These are phyloP conservation scores for Daldinia loculata DNA, from an alignment of 495 filamentous ascomycete genomes.

Conservation along the genomic window DNA sequence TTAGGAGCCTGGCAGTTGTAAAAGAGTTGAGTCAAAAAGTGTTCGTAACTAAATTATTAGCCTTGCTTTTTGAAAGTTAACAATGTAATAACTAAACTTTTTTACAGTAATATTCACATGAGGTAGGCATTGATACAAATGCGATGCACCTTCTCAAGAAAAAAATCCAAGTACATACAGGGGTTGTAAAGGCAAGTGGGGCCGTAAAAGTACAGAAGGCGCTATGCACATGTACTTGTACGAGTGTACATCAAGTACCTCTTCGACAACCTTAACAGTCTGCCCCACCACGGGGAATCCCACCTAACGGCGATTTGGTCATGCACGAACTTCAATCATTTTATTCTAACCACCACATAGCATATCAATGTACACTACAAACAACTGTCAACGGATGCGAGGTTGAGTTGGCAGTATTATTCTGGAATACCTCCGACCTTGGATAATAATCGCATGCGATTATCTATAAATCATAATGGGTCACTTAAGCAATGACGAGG, in stretches of 20 bases:
- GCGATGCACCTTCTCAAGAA: not conserved
- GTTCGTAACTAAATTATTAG: not conserved
- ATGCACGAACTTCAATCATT: slow-evolving; percentile 11
- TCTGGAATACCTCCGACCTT: not conserved
- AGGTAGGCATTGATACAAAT: not conserved
- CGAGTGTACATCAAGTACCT: not conserved
- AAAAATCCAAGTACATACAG: not conserved
- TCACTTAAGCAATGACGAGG: slow-evolving; percentile 79
- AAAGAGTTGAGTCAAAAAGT: not conserved
- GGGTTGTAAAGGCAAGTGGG: not conserved
- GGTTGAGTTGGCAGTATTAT: not conserved
- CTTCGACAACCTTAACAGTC: not conserved
- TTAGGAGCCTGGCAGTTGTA: not conserved
- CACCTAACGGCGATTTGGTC: not conserved
- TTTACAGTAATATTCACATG: not conserved
- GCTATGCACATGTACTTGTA: not conserved
- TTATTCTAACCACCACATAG: slow-evolving; percentile 4
- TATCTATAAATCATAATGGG: slow-evolving; percentile 29
- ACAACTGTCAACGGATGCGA: slow-evolving; percentile 16
- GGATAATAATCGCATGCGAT: not conserved
- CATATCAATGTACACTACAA: not conserved
- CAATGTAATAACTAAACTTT: not conserved
- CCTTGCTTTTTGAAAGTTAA: not conserved
- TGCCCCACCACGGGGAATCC: slow-evolving; percentile 8
- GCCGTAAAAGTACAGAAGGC: not conserved